A percentile compares a stretch with the other conserved stretches of the same genome.
phyloP scores from a whole-genome alignment of 306 rosid genomes.

The Gleditsia sinensis region DNA sequence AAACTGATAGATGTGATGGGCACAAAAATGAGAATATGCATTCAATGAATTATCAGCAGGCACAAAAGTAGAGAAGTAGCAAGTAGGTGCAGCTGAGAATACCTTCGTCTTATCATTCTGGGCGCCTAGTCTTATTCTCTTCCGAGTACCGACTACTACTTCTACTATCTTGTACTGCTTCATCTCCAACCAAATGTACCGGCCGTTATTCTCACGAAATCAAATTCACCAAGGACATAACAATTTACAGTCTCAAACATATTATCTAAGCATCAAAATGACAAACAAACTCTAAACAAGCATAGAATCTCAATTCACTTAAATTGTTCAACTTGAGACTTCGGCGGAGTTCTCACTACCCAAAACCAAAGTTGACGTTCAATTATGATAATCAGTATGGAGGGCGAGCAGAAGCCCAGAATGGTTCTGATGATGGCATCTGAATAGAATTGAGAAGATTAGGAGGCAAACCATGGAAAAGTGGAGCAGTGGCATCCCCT shows the following conservation, averaged over 20 bases:
- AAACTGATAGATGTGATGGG: conserved; percentile 23
- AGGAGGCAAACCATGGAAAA: conserved; percentile 79
- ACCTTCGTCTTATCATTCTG: not conserved
- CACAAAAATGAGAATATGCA: not conserved
- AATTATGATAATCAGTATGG: conserved; percentile 49
- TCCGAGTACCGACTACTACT: not conserved
- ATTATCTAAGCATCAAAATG: conserved; percentile 21
- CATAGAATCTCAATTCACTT: conserved; percentile 33
- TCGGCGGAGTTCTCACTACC: not conserved
- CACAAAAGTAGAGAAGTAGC: conserved; percentile 1
- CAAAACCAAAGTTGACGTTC: not conserved
- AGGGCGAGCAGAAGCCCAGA: conserved; percentile 81
- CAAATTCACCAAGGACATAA: conserved; percentile 36
- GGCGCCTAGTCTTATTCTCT: not conserved
- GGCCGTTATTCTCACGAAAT: conserved; percentile 8
- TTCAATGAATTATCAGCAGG: not conserved
- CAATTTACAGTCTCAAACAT: conserved; percentile 51
- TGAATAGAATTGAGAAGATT: conserved; percentile 86
- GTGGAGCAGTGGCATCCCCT: conserved; percentile 66
- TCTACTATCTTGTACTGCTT: not conserved
- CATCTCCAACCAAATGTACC: conserved; percentile 14
- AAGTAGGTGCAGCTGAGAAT: not conserved
- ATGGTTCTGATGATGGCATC: conserved; percentile 74
- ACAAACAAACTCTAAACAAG: conserved; percentile 13
- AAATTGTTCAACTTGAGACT: not conserved